phyloP scores from a whole-genome alignment of 345 rosid species.

The Acer negundo region DNA sequence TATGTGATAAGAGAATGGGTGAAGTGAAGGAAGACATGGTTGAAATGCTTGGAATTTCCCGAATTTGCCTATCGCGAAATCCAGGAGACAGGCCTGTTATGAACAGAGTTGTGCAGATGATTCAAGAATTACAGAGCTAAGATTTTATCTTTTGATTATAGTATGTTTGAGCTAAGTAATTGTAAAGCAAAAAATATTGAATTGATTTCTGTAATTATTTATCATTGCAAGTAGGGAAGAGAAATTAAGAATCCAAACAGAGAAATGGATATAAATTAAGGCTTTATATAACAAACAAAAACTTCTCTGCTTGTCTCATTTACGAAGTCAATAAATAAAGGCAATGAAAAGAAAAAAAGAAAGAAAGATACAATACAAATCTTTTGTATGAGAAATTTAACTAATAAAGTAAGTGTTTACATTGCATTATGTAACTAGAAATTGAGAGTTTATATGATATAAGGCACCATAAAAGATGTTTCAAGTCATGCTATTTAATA shows the following conservation, averaged over 20 bases:
- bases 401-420: neutral
- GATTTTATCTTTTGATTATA: neutral
- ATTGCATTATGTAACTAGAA: neutral
- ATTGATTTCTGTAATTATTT: neutral
- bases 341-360: neutral
- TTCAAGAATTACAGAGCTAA: constrained; percentile 23
- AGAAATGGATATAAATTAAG: neutral
- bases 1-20: constrained; percentile 29
- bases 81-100: constrained; percentile 31
- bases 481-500: constrained; percentile 38
- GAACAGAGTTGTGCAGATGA: constrained; percentile 27
- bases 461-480: neutral
- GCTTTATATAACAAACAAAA: neutral
- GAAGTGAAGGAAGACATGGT: constrained; percentile 27
- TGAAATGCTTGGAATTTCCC: constrained; percentile 30
- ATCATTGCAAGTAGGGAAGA: neutral
- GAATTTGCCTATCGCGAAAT: constrained; percentile 16
- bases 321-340: neutral
- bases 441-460: neutral
- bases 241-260: neutral
- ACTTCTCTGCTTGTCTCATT: neutral
- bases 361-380: neutral
- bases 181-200: neutral
- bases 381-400: neutral
- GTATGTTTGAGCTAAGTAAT: neutral